Evolutionary conservation across 805 yeast genomes (phyloP).

Genomic region (Candida anglica): DNA sequence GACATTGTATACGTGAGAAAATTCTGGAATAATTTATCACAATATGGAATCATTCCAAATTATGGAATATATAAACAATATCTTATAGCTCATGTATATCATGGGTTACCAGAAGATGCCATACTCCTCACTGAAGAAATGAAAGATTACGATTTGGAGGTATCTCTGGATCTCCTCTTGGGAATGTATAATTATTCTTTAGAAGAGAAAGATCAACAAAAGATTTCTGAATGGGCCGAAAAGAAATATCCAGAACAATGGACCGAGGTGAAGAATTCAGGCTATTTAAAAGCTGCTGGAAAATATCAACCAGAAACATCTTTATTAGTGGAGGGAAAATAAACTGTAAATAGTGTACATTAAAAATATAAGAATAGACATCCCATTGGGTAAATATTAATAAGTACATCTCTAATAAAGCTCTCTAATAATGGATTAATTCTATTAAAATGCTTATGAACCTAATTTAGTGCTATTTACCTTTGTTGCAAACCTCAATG

Average conservation of each 20-base stretch:
- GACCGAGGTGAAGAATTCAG: constrained; percentile 19
- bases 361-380: too few relatives aligned
- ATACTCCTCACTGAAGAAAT: constrained; percentile 44
- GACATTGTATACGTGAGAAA: constrained; percentile 53
- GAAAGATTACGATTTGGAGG: constrained; percentile 42
- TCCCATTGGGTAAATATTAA: too few relatives aligned
- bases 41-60: constrained; percentile 50
- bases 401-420: too few relatives aligned
- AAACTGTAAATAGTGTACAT: neutral
- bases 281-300: constrained; percentile 22
- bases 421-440: too few relatives aligned
- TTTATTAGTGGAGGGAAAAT: constrained; percentile 1
- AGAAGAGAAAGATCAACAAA: constrained; percentile 23
- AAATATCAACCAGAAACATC: constrained; percentile 23
- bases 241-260: constrained; percentile 22
- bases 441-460: neutral
- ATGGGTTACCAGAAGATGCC: constrained; percentile 58
- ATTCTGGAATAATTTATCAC: constrained; percentile 59
- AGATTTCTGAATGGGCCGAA: constrained; percentile 31
- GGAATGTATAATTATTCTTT: constrained; percentile 44
- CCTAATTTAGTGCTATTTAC: constrained; percentile 53
- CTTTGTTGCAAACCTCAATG: constrained; percentile 84
- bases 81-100: constrained; percentile 66
- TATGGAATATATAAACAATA: constrained; percentile 53
- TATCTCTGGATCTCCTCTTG: constrained; percentile 42